Conservation (phyloP, 164 flowering plant genomes). For the Sextonia rubra region DNA sequence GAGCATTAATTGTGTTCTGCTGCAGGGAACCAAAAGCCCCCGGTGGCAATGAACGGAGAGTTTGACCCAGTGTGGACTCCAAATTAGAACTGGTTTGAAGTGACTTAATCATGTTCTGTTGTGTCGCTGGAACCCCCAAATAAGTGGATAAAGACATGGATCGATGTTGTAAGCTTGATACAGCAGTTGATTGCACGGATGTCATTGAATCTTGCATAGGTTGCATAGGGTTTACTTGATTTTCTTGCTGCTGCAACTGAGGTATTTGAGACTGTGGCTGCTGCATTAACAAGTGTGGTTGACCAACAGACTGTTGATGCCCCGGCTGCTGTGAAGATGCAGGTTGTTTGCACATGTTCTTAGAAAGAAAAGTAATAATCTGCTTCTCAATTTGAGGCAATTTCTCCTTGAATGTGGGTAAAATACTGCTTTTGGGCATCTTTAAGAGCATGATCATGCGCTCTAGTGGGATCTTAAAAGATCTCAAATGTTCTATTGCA, state of each 20-base stretch:
- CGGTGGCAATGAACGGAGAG: slow-evolving; percentile 52
- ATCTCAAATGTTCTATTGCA: slow-evolving; percentile 53
- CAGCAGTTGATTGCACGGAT: slow-evolving; percentile 42
- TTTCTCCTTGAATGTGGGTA: slow-evolving; percentile 49
- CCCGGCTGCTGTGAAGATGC: slow-evolving; percentile 45
- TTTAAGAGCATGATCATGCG: slow-evolving; percentile 42
- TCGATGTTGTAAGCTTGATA: slow-evolving; percentile 44
- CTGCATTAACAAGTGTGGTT: slow-evolving; percentile 52
- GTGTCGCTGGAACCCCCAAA: slow-evolving; percentile 33
- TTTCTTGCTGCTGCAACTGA: slow-evolving; percentile 63
- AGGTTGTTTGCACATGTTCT: slow-evolving; percentile 49
- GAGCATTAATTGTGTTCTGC: slow-evolving; percentile 44
- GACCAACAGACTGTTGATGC: slow-evolving; percentile 35
- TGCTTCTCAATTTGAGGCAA: slow-evolving; percentile 56
- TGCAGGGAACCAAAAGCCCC: slow-evolving; percentile 42
- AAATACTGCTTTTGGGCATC: slow-evolving; percentile 36
- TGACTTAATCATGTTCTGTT: slow-evolving; percentile 47
- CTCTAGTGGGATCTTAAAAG: slow-evolving; percentile 52
- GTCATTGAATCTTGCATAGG: slow-evolving; percentile 40
- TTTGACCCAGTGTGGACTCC: slow-evolving; percentile 65
- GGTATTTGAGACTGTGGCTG: slow-evolving; percentile 45
- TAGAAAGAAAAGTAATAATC: slow-evolving; percentile 40
- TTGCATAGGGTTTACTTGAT: slow-evolving; percentile 67
- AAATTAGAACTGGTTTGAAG: slow-evolving; percentile 50
- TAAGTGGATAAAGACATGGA: slow-evolving; percentile 39